Percentiles rank a stretch among this genome's conserved stretches.
Conservation (phyloP, 176 grass and related monocot genomes). For the Rhipidocladum racemiflorum region DNA sequence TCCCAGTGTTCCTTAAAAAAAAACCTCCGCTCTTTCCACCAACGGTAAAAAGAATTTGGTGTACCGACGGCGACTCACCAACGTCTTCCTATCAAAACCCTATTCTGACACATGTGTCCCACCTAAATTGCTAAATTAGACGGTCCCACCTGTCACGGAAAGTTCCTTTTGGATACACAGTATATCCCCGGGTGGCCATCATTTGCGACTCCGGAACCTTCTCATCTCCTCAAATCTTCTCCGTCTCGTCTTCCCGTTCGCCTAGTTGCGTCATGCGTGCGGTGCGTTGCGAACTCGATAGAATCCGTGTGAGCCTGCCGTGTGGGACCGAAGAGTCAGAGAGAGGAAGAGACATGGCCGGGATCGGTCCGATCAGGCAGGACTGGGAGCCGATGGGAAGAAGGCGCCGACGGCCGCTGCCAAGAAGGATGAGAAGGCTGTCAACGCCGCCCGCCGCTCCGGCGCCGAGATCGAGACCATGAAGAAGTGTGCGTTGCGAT, state of each 20-base stretch:
- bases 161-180: background rate
- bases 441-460: conserved; percentile 75
- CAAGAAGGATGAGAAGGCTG: conserved; percentile 86
- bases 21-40: no score
- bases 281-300: background rate
- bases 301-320: background rate
- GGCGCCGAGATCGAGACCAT: conserved; percentile 76
- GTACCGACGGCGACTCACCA: background rate
- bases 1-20: no score
- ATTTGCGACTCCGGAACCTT: conserved; percentile 35
- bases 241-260: background rate
- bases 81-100: background rate
- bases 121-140: background rate
- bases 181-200: background rate
- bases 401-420: conserved; percentile 58
- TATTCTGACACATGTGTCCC: background rate
- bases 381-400: conserved; percentile 82
- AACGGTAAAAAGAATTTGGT: background rate
- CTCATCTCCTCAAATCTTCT: background rate
- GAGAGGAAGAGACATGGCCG: conserved; percentile 43
- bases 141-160: background rate
- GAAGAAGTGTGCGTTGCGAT: conserved; percentile 49
- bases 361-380: conserved; percentile 66
- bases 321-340: background rate
- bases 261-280: background rate